A percentile compares a stretch with the other conserved stretches of the same genome.
Evolutionary conservation across 371 early-diverging fungal species (phyloP).

Genomic region (Mycotypha africana): DNA sequence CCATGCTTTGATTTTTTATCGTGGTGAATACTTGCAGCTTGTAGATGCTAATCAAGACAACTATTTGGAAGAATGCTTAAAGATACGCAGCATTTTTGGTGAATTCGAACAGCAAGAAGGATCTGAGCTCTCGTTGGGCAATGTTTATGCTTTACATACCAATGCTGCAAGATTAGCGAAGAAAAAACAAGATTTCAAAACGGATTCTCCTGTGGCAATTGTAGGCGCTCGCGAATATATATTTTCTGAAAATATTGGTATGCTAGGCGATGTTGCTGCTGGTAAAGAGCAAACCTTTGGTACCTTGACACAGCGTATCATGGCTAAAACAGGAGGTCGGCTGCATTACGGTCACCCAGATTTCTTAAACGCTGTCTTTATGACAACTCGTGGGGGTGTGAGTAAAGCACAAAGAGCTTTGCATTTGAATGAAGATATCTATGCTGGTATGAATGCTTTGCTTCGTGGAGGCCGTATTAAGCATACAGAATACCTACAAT

Average conservation of each 20-base stretch:
- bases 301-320: conserved; percentile 84
- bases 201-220: conserved; percentile 81
- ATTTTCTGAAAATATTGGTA: conserved; percentile 84
- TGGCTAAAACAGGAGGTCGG: conserved; percentile 77
- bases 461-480: conserved; percentile 84
- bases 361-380: conserved; percentile 82
- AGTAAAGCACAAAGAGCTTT: conserved; percentile 89
- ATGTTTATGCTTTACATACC: conserved; percentile 12
- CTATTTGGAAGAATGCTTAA: conserved; percentile 85
- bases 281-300: conserved; percentile 90
- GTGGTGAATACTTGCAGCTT: conserved; percentile 86
- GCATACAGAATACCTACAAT: conserved; percentile 88
- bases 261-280: conserved; percentile 85
- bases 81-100: conserved; percentile 82
- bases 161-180: no score
- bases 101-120: conserved; percentile 74
- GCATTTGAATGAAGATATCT: conserved; percentile 91
- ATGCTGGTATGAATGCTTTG: conserved; percentile 87
- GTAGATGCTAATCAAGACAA: conserved; percentile 94
- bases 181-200: no score
- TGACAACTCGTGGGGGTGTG: conserved; percentile 85
- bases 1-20: conserved; percentile 78
- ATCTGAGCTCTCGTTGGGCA: conserved; percentile 30
- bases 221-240: conserved; percentile 90
- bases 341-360: conserved; percentile 91